These are phyloP conservation scores for Spiraea crenata DNA, from an alignment of 331 rosid species.

Conservation along the genomic window DNA sequence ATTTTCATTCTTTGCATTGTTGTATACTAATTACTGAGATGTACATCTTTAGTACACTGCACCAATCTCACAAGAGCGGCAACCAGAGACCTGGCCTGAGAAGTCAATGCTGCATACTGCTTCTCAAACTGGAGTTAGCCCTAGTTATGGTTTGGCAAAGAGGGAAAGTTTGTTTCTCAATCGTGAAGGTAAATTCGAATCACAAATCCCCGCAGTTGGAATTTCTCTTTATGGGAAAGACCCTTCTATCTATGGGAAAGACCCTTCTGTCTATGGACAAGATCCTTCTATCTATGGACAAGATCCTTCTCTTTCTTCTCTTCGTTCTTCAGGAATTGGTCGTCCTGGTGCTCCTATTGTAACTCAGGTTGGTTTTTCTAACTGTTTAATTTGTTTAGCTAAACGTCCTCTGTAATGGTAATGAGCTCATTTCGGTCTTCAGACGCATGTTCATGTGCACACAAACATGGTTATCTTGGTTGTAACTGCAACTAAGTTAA, in stretches of 20 bases:
- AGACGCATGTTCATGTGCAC: neutral
- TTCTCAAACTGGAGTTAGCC: slow-evolving; percentile 48
- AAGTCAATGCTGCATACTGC: slow-evolving; percentile 48
- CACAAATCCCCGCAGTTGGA: slow-evolving; percentile 56
- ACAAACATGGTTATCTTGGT: neutral
- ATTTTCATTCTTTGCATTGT: slow-evolving; percentile 17
- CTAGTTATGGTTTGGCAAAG: slow-evolving; percentile 48
- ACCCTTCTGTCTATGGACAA: slow-evolving; percentile 39
- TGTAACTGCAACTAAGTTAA: slow-evolving; percentile 5
- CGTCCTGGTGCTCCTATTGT: slow-evolving; percentile 76
- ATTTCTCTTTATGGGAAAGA: slow-evolving; percentile 70
- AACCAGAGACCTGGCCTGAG: slow-evolving; percentile 61
- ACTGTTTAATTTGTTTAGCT: neutral
- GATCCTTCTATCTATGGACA: slow-evolving; percentile 53
- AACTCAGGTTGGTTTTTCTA: slow-evolving; percentile 58
- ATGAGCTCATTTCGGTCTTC: neutral
- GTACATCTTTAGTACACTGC: slow-evolving; percentile 43
- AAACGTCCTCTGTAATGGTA: neutral
- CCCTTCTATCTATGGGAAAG: slow-evolving; percentile 62
- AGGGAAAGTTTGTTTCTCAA: slow-evolving; percentile 64
- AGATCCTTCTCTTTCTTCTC: slow-evolving; percentile 53
- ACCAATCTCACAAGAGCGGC: slow-evolving; percentile 64
- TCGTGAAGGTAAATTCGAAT: slow-evolving; percentile 67
- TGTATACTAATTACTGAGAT: slow-evolving; percentile 11
- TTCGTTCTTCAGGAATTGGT: slow-evolving; percentile 66